Base-by-base conservation (phyloP, 495 filamentous ascomycete genomes). In the Penicillium odoratum region DNA sequence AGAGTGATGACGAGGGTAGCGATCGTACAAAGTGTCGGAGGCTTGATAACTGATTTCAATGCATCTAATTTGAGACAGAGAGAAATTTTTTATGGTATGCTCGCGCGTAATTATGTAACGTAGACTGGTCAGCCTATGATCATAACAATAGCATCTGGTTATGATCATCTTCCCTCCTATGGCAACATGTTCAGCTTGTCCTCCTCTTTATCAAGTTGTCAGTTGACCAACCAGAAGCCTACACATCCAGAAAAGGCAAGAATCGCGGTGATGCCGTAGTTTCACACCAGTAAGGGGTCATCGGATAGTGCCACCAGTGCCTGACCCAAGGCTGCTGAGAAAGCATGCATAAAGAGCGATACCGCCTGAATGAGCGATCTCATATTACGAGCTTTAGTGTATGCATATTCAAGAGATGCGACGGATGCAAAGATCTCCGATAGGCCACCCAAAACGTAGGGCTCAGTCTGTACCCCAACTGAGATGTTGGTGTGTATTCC, bases 341-440 rank as follows among this genome's bases (percentile, higher is more conserved):
- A 78, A 34, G 89, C 89, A 44, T 81, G 85, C 72, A 83, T 85
- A 71, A 91, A 88, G 43, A 90, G 79, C 30, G 81, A 81, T 42
- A 91, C 72, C 5, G 85, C 81, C 62, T 85, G 85, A 25, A 92
- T 85, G 34, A 91, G 79, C 10, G 85, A 88, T 9, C 87, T 81
- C 88, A 93, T 90, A 70, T 87, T 90, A 58, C 76, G 80, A 1
- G 90, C 89, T 73, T 93, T 91, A 63, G 85, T 88, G 68, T 85
- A 92, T 5, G 89, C 90, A 57, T 92, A 91, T 66, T 88, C 85
- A 6, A 88, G 75, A 1, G 73, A 78, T 13, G 85, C 87, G 61
- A 89, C 80, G 48, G 79, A 85, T 0, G 86, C 85, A 58, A 90
- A 80, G 58, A 90, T 88, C 71, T 90, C 88, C n/a, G 84, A 85